These are phyloP conservation scores for Arthroderma sp. DNA, from an alignment of 2,329 filamentous ascomycete genomes.

Conservation along the genomic window DNA sequence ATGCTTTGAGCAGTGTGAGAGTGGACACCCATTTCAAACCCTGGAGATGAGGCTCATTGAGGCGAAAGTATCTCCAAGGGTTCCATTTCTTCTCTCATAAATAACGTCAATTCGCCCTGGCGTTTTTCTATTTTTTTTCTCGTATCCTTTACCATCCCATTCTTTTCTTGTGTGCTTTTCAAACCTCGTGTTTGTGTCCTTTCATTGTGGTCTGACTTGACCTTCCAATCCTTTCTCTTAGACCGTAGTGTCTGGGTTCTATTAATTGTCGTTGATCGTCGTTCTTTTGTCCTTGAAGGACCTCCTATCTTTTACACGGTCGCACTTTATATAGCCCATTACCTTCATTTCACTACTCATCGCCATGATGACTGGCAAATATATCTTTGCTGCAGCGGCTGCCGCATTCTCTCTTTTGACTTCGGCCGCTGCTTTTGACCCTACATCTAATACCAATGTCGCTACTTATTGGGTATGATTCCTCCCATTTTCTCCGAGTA, in stretches of 20 bases:
- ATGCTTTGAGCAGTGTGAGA: no score
- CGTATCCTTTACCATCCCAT: neutral
- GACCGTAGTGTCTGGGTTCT: conserved; percentile 16
- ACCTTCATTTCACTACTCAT: conserved; percentile 19
- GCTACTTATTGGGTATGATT: conserved; percentile 40
- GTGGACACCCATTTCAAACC: no score
- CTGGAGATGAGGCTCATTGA: no score
- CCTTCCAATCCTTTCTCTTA: conserved; percentile 21
- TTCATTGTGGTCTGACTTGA: conserved; percentile 30
- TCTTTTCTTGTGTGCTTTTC: conserved; percentile 1
- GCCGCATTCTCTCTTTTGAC: conserved; percentile 20
- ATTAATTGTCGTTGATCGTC: no score
- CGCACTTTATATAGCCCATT: conserved; percentile 20
- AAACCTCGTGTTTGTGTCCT: conserved; percentile 40
- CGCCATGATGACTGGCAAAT: no score
- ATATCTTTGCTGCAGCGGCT: conserved; percentile 21
- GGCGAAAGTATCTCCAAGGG: neutral
- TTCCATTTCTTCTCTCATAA: neutral
- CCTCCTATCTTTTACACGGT: conserved; percentile 15
- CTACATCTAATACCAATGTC: conserved; percentile 33
- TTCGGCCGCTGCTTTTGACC: conserved; percentile 27
- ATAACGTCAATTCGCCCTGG: neutral
- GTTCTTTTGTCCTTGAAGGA: no score
- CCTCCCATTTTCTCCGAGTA: neutral
- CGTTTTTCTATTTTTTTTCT: neutral